These are phyloP conservation scores for Apium graveolens DNA, from an alignment of 129 eudicot genomes.

Conservation along the genomic window DNA sequence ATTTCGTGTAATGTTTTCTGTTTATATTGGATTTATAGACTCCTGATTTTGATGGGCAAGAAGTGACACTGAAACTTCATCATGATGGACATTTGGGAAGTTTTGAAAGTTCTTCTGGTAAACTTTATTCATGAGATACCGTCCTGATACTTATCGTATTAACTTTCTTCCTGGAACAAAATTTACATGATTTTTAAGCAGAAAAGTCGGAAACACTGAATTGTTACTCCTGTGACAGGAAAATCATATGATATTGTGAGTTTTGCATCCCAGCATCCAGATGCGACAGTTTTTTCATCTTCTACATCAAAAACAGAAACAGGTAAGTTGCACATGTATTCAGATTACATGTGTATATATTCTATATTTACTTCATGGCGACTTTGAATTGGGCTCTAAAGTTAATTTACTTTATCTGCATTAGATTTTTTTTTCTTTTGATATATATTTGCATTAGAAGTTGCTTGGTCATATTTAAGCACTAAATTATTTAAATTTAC, in stretches of 20 bases:
- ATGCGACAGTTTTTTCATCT: conserved; percentile 53
- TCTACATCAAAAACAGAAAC: conserved; percentile 52
- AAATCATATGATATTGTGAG: conserved; percentile 60
- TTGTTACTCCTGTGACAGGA: conserved; percentile 35
- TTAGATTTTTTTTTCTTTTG: too few species aligned
- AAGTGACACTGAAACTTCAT: conserved; percentile 44
- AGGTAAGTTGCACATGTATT: conserved; percentile 24
- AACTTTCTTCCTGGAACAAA: neutral
- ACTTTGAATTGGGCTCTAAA: neutral
- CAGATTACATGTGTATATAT: neutral
- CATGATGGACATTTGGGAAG: conserved; percentile 48
- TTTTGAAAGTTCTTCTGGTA: conserved; percentile 54
- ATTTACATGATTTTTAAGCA: neutral
- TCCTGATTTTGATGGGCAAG: conserved; percentile 64
- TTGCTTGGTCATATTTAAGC: neutral
- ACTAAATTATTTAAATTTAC: too few species aligned
- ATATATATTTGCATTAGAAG: too few species aligned
- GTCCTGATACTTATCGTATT: neutral
- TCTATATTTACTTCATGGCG: neutral
- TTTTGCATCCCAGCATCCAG: conserved; percentile 43
- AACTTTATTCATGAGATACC: conserved; percentile 11
- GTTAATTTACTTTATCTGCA: neutral
- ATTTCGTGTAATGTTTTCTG: neutral
- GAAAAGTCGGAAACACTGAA: neutral
- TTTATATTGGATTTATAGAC: conserved; percentile 26